Base-by-base conservation (phyloP, 768 basidiomycete species). In the Gymnopilus junonius region DNA sequence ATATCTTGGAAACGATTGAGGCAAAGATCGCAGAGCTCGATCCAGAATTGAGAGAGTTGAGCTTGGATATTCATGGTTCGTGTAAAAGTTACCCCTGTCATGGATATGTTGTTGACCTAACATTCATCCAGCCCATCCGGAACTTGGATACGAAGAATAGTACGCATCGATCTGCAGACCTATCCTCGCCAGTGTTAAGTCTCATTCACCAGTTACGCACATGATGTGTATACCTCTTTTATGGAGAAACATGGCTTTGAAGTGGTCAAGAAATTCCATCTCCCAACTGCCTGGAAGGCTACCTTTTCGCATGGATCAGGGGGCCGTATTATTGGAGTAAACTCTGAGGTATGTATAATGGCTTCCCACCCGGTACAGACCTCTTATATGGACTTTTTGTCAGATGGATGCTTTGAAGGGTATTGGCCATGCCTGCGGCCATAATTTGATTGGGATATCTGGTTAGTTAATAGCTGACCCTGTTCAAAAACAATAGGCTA, bases 371-470 rank as follows among this genome's bases (percentile, higher is more conserved):
- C 0, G 23, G 6, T 25, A 27, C 35, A 32, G 10, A 17, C 35
- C 1, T 31, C n/a, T 17, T 11, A 20, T 6, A 20, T n/a, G 12
- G 15, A 21, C 21, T 51, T 8, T 73, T 23, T 58, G 11, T 3
- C 62, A 85, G 83, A 88, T 89, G 87, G 87, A 88, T 59, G 89
- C 88, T 1, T 76, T 90, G 31, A 77, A 77, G 59, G 81, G 84
- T 0, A 79, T 88, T 39, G 87, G 90, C 0, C 90, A 91, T 65
- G 90, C 89, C 1, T 94, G 92, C 68, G 92, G 92, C 2, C 92
- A 94, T 70, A 94, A 94, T 67, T 78, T 94, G 51, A 94, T 94
- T 55, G 92, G 89, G 1, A 90, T 93, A 23, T 76, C 80, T n/a
- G 80, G 80, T 75, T 63, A 20, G 67, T 42, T 27, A 4, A 3